phyloP scores from a whole-genome alignment of 2,329 filamentous ascomycete genomes.

The Diaporthe amygdali region DNA sequence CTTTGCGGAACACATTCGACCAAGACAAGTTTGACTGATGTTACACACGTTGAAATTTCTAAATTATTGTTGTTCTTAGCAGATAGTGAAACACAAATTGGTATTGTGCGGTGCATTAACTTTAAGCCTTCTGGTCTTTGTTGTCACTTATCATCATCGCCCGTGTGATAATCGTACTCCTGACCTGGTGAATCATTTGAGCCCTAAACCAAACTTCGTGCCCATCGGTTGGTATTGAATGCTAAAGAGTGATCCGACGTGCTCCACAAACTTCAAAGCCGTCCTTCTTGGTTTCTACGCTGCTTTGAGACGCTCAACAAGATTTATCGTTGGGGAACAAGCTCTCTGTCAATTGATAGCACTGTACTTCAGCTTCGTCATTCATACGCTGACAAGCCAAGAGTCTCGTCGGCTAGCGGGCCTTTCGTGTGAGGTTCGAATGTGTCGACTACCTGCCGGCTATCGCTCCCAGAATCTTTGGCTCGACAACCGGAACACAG shows the following conservation, averaged over 20 bases:
- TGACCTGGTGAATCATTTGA: too few relatives aligned
- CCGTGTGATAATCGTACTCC: too few relatives aligned
- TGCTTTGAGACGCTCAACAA: background rate
- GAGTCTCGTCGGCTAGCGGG: too few relatives aligned
- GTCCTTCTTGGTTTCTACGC: too few relatives aligned
- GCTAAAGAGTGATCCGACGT: too few relatives aligned
- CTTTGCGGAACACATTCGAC: constrained; percentile 3
- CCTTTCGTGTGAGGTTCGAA: background rate
- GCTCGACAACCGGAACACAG: background rate
- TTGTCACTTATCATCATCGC: background rate
- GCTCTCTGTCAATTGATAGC: background rate
- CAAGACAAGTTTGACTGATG: background rate
- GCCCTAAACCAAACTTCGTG: too few relatives aligned
- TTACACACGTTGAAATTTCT: background rate
- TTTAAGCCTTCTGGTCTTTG: too few relatives aligned
- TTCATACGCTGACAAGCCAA: background rate
- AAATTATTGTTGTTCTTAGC: background rate
- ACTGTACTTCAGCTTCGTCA: background rate
- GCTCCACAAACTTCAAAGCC: too few relatives aligned
- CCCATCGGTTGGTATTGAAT: too few relatives aligned
- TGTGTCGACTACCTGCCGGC: background rate
- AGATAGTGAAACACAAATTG: background rate
- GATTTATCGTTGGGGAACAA: background rate
- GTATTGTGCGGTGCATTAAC: background rate
- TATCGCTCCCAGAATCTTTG: background rate